Evolutionary conservation across 1,284 basidiomycete genomes (phyloP).

Genomic region (Boletellus deceptivus): DNA sequence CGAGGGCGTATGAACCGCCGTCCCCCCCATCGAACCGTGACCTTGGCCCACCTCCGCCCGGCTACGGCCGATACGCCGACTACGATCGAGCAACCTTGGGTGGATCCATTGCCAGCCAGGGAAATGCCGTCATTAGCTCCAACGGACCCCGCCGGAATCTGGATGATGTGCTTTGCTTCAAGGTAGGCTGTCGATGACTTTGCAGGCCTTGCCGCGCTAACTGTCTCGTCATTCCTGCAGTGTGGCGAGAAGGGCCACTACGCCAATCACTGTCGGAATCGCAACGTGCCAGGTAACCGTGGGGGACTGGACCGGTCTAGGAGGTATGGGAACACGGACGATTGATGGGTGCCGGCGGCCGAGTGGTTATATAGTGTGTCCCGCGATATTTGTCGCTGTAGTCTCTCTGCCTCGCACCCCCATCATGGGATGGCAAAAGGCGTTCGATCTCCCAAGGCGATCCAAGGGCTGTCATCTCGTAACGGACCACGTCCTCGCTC

Average conservation of each 20-base stretch:
- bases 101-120: slow-evolving; percentile 20
- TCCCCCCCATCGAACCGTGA: slow-evolving; percentile 73
- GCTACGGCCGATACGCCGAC: slow-evolving; percentile 83
- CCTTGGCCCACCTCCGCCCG: slow-evolving; percentile 88
- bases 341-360: slow-evolving; percentile 14
- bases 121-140: slow-evolving; percentile 15
- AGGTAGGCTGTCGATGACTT: slow-evolving; percentile 46
- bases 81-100: slow-evolving; percentile 58
- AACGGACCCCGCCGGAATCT: slow-evolving; percentile 66
- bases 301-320: slow-evolving; percentile 59
- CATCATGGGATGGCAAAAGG: slow-evolving; percentile 89
- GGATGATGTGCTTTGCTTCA: slow-evolving; percentile 88
- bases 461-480: slow-evolving; percentile 84
- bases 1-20: slow-evolving; percentile 79
- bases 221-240: slow-evolving; percentile 37
- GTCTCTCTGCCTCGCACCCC: neutral
- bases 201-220: slow-evolving; percentile 6
- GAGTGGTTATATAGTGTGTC: slow-evolving; percentile 1
- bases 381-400: neutral
- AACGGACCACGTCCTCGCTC: slow-evolving; percentile 70
- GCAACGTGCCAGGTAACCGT: slow-evolving; percentile 78
- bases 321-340: slow-evolving; percentile 36
- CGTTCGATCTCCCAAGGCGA: slow-evolving; percentile 63
- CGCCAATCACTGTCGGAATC: slow-evolving; percentile 89
- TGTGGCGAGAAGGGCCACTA: slow-evolving; percentile 92